Percentiles rank a stretch among this genome's conserved stretches.
Conservation (phyloP, 371 early-diverging fungal species). For the Mortierella sp. region DNA sequence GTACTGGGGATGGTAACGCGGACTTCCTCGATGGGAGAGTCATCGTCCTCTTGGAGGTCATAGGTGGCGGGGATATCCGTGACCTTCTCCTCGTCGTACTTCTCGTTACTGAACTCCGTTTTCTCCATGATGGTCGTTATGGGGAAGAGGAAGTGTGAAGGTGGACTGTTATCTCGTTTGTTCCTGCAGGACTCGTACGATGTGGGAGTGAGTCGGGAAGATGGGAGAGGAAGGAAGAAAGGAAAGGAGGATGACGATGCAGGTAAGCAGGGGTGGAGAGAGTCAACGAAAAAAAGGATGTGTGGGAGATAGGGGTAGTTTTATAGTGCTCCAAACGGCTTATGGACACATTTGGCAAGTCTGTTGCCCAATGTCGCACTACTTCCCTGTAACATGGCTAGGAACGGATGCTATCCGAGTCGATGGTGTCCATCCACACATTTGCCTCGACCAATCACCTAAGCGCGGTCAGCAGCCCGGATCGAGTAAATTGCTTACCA, state of each 20-base stretch:
- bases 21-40: constrained; percentile 82
- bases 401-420: too few species aligned
- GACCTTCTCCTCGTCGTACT: constrained; percentile 47
- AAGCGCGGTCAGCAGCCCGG: too few species aligned
- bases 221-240: background rate
- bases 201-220: background rate
- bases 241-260: constrained; percentile 6
- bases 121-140: constrained; percentile 21
- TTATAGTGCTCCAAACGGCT: too few species aligned
- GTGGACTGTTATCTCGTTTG: background rate
- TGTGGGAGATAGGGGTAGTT: background rate
- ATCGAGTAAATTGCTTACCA: too few species aligned
- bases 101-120: constrained; percentile 26
- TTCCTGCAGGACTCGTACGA: background rate
- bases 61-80: constrained; percentile 62
- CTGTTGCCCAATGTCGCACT: background rate
- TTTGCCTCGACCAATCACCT: too few species aligned
- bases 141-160: background rate
- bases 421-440: too few species aligned
- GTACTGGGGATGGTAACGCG: constrained; percentile 72
- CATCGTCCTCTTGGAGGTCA: constrained; percentile 63
- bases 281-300: background rate
- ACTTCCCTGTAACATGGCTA: too few species aligned
- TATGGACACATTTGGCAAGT: too few species aligned
- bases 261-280: too few species aligned